Conservation (phyloP, 352 stramenopile genomes). For the Phytophthora tentaculata region DNA sequence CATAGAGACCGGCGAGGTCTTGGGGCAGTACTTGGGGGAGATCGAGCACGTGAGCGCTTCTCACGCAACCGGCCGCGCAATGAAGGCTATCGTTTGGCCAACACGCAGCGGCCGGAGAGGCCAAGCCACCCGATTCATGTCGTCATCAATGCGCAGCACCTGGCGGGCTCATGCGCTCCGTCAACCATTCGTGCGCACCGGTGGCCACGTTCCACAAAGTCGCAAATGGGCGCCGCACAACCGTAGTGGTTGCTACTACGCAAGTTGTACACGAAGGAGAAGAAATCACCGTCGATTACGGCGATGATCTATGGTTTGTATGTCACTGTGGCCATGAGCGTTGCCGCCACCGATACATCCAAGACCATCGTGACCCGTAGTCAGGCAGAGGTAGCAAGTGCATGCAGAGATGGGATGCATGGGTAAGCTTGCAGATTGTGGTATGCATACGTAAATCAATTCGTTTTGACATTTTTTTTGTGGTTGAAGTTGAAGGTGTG, state of each 20-base stretch:
- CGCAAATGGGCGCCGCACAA: slow-evolving; percentile 2
- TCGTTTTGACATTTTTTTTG: too few species aligned
- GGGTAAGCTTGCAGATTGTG: neutral
- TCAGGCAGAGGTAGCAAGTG: neutral
- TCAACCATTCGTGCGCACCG: too few species aligned
- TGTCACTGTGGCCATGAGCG: neutral
- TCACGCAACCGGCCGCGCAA: neutral
- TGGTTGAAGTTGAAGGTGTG: neutral
- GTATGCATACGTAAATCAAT: too few species aligned
- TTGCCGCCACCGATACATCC: slow-evolving; percentile 1
- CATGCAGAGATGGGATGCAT: neutral
- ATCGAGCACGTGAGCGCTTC: neutral
- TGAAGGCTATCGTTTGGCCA: neutral
- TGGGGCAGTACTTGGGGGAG: neutral
- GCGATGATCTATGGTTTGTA: slow-evolving; percentile 12
- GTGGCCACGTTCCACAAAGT: neutral
- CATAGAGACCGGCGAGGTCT: neutral
- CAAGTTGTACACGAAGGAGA: neutral
- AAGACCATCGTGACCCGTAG: slow-evolving; percentile 3
- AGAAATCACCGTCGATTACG: too few species aligned
- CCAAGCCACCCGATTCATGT: neutral
- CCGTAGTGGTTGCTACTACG: neutral
- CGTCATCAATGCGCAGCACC: too few species aligned
- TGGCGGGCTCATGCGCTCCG: too few species aligned
- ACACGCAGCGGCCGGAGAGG: neutral